Conservation (phyloP, 1,284 basidiomycete genomes). For the Sporisorium scitamineum region DNA sequence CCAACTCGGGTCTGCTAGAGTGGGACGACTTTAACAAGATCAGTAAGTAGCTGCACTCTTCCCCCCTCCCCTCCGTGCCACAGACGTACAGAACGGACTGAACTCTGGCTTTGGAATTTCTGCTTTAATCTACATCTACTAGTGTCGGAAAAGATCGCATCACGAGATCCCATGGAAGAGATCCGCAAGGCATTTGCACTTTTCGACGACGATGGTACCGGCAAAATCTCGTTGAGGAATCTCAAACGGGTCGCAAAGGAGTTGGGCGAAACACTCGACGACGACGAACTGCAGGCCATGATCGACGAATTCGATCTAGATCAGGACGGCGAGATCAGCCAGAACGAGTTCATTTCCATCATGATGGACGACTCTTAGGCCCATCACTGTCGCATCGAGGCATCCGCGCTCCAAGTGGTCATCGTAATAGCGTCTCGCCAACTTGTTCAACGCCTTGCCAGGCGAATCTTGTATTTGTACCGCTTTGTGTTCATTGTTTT, state of each 20-base stretch:
- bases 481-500: neutral
- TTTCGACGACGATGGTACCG: constrained; percentile 95
- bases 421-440: neutral
- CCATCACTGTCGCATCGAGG: neutral
- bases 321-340: constrained; percentile 96
- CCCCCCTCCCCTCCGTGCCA: too few relatives aligned
- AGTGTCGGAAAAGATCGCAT: constrained; percentile 95
- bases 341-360: constrained; percentile 92
- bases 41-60: constrained; percentile 76
- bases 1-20: constrained; percentile 89
- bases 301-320: constrained; percentile 99
- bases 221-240: constrained; percentile 92
- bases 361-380: constrained; percentile 85
- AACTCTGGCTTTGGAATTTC: neutral
- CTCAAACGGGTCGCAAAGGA: constrained; percentile 95
- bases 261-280: constrained; percentile 93
- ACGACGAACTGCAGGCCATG: constrained; percentile 99
- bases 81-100: neutral
- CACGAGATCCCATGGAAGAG: constrained; percentile 95
- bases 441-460: neutral
- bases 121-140: constrained; percentile 2
- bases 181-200: constrained; percentile 93
- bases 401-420: too few relatives aligned
- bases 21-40: constrained; percentile 95
- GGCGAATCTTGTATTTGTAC: constrained; percentile 11